phyloP scores from a whole-genome alignment of 169 alveolate species.

The Plasmodium sp. region DNA sequence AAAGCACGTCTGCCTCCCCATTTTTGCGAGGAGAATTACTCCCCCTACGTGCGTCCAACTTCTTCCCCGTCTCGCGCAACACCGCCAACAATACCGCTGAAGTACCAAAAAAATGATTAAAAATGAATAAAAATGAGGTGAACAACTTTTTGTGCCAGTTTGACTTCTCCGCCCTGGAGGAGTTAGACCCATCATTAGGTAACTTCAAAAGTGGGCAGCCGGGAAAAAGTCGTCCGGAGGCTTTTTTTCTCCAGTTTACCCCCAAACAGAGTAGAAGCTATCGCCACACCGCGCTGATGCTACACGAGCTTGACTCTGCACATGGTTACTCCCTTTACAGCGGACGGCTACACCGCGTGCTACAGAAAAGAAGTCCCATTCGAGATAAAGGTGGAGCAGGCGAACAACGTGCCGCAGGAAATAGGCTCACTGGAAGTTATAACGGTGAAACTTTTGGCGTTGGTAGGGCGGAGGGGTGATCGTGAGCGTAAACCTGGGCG shows the following conservation, averaged over 20 bases:
- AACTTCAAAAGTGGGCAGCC: constrained; percentile 11
- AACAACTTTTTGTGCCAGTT: constrained; percentile 80
- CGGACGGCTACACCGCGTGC: constrained; percentile 90
- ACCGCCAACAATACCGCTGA: background rate
- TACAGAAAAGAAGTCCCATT: constrained; percentile 94
- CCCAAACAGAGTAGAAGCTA: background rate
- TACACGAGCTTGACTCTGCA: background rate
- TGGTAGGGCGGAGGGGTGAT: constrained; percentile 75
- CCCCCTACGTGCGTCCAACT: background rate
- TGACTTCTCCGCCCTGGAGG: constrained; percentile 93
- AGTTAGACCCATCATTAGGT: constrained; percentile 94
- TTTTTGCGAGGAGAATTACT: background rate
- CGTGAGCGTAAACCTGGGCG: background rate
- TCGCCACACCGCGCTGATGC: background rate
- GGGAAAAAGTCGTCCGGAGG: background rate
- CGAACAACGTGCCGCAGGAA: constrained; percentile 87
- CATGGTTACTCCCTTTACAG: constrained; percentile 51
- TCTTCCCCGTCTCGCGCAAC: background rate
- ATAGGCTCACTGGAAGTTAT: constrained; percentile 92
- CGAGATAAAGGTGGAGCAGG: constrained; percentile 91
- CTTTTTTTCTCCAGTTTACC: background rate
- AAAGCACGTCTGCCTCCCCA: background rate
- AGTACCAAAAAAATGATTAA: constrained; percentile 46
- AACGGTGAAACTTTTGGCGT: constrained; percentile 87
- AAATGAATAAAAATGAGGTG: constrained; percentile 60